Percentiles rank a stretch among this genome's conserved stretches.
Conservation (phyloP, 2,329 filamentous ascomycete genomes). For the Fusarium sp. region DNA sequence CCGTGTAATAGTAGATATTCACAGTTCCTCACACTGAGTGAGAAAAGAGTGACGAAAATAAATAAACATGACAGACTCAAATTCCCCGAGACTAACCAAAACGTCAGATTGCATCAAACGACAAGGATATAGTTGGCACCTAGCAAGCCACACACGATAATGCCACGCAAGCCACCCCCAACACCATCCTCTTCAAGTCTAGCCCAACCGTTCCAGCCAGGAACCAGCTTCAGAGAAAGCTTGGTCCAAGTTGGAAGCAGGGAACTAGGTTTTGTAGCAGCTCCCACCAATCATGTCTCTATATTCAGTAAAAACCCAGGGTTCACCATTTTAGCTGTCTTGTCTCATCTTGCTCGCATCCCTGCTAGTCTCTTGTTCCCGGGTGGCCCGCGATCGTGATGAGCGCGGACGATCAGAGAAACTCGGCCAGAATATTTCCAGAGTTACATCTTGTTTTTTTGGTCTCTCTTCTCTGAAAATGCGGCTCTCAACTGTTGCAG, state of each 20-base stretch:
- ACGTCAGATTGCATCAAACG: constrained; percentile 30
- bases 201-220: constrained; percentile 8
- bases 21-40: not conserved
- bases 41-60: constrained; percentile 5
- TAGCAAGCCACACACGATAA: constrained; percentile 22
- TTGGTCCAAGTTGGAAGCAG: constrained; percentile 6
- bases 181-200: constrained; percentile 14
- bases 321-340: constrained; percentile 7
- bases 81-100: not conserved
- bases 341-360: constrained; percentile 28
- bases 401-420: constrained; percentile 26
- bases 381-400: constrained; percentile 29
- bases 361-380: constrained; percentile 25
- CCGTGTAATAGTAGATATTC: not conserved
- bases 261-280: not conserved
- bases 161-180: constrained; percentile 26
- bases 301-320: not conserved
- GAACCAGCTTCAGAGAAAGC: constrained; percentile 18
- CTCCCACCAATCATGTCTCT: constrained; percentile 16
- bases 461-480: not conserved
- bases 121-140: not conserved
- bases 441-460: not conserved
- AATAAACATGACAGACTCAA: not conserved
- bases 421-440: not conserved
- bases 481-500: constrained; percentile 9